Evolutionary conservation across 148 eudicot species (phyloP), one percentile per base, ranked within the genome.

Genomic region (Rhododendron mucronatum): DNA sequence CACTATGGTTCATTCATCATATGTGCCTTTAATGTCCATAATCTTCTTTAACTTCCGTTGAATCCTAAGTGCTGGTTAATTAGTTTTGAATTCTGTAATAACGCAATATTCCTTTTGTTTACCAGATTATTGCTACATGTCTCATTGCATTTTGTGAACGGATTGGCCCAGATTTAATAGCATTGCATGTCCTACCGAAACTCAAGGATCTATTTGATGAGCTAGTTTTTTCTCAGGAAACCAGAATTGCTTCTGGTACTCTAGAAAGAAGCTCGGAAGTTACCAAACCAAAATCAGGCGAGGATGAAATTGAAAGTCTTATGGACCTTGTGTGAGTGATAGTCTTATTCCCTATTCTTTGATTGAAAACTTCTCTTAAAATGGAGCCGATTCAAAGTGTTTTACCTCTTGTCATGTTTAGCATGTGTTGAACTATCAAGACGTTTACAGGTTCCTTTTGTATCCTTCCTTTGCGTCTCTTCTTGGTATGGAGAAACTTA

Each of bases 401-500:
- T 23, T 47, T 61, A 26, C 61, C 47, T 20, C 35, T 59, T 33
- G 26, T 53, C 81, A 86, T 77, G 67, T 84, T 67, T 61, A 71
- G 87, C 67, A 33, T 78, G 35, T 85, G 53, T 44, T 82, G 73
- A 85, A 77, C 76, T 86, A 45, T 78, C 39, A 82, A 79, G 81
- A 75, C 77, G 26, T 89, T 39, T 90, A 39, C 5, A 97, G 99
- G 93, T 90, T 92, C 82, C 89, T 97, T 85, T 81, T 97, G 88
- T 97, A 97, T 90, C 98, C 99, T 39, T 39, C 41, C 41, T 81
- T 88, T 91, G 98, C 99, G 45, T 92, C 96, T 88, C 94, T 97
- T 91, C 98, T 97, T 87, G 99, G 99, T 65, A 95, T 97, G 88
- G 98, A 97, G 92, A 93, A 91, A 91, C 93, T 97, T 88, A 96